Base-by-base conservation (phyloP, 495 filamentous ascomycete genomes). In the Penicillium dipodomyicola region DNA sequence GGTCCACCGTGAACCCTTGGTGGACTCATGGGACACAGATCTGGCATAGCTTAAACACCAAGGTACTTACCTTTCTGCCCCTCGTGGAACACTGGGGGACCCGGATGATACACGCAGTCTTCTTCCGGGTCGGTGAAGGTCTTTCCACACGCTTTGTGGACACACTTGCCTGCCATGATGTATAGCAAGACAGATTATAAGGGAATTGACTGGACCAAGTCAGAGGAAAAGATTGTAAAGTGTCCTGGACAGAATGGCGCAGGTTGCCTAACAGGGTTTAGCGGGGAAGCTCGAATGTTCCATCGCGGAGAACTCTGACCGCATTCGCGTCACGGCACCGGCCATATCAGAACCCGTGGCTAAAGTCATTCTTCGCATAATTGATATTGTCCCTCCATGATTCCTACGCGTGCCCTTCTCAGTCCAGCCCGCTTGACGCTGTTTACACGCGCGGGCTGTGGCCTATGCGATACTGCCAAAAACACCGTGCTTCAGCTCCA, bases 111-210 rank as follows among this genome's bases (percentile, higher is more conserved):
- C 59, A 84, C 76, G 70, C 94, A 99, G 54, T 86, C 79, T 70
- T 97, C 95, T 42, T 92, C 84, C 5, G 84, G 73, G 71, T 97
- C 88, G 48, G 84, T 84, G 74, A 91, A 98, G 27, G 77, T 69
- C 80, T 96, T 99, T 65, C 87, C 90, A 72, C 94, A 98, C 62
- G 91, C 89, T 73, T 96, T 93, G 75, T 97, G 95, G 50, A 96
- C 89, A 71, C 94, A 98, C 77, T 95, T 97, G 65, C 87, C 83
- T 33, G 89, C 79, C 90, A 95, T 96, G 44, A 32, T 72, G 59
- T 58, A 54, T 50, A 63, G 37, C 3, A 33, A 39, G 14, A 39
- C 11, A 8, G 2, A 43, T 29, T 33, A 54, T 40, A 32, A 32
- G 15, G 40, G 14, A 27, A 40, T 17, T 32, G 14, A 29, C 9